Evolutionary conservation across 1,139 yeast genomes (phyloP).

Genomic region (Lodderomyces beijingensis): DNA sequence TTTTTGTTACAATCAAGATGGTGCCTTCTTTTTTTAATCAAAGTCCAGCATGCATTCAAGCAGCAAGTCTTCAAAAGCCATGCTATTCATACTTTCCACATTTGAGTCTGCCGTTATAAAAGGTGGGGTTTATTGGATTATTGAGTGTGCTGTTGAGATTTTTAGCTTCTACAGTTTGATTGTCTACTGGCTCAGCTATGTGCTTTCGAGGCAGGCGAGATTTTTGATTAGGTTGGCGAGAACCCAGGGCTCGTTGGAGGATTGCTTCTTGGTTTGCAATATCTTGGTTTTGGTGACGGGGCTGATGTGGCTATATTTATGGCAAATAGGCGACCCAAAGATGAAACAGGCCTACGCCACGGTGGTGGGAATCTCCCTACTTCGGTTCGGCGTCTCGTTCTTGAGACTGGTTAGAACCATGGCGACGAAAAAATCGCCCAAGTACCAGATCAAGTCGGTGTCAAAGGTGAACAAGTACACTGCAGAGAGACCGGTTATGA

Average conservation of each 20-base stretch:
- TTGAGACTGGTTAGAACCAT: slow-evolving; percentile 4
- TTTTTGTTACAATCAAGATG: too few relatives aligned
- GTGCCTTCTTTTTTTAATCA: too few relatives aligned
- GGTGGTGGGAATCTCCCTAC: slow-evolving; percentile 5
- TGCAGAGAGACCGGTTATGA: slow-evolving; percentile 4
- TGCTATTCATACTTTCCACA: too few relatives aligned
- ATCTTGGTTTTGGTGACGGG: slow-evolving; percentile 8
- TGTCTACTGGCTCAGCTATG: too few relatives aligned
- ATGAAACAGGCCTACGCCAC: slow-evolving; percentile 8
- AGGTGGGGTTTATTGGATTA: too few relatives aligned
- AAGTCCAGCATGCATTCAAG: too few relatives aligned
- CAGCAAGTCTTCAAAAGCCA: too few relatives aligned
- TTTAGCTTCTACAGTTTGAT: too few relatives aligned
- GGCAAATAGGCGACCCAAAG: slow-evolving; percentile 4
- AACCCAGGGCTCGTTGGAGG: slow-evolving; percentile 9
- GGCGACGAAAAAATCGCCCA: background rate
- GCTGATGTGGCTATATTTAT: slow-evolving; percentile 8
- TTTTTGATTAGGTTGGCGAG: background rate
- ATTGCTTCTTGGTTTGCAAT: slow-evolving; percentile 10
- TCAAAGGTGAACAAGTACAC: slow-evolving; percentile 5
- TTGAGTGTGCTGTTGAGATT: too few relatives aligned
- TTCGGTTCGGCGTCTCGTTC: slow-evolving; percentile 5
- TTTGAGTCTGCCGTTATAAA: too few relatives aligned
- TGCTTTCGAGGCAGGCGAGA: background rate
- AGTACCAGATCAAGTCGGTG: slow-evolving; percentile 3